Conservation (phyloP, 495 filamentous ascomycete species). For the Penicillium robsamsonii region DNA sequence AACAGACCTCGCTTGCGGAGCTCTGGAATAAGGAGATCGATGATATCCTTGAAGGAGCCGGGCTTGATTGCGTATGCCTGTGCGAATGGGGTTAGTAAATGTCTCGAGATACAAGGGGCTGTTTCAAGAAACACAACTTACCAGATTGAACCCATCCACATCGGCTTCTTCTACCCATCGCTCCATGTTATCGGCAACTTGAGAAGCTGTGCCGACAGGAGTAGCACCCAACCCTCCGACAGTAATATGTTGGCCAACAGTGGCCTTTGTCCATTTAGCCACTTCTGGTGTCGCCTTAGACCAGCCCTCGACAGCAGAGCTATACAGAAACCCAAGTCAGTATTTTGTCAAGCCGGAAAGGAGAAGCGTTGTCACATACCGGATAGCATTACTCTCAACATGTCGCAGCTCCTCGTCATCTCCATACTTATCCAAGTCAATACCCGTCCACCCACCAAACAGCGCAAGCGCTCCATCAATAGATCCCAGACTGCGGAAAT, state of each 20-base stretch:
- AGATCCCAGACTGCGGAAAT: constrained; percentile 47
- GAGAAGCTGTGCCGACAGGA: constrained; percentile 52
- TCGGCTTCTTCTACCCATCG: constrained; percentile 60
- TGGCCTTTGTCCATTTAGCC: constrained; percentile 62
- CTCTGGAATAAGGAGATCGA: constrained; percentile 50
- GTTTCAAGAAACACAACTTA: constrained; percentile 18
- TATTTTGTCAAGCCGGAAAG: not conserved
- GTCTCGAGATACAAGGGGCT: not conserved
- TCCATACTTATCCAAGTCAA: constrained; percentile 50
- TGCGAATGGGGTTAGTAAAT: not conserved
- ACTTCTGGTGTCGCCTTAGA: constrained; percentile 44
- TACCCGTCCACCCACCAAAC: constrained; percentile 59
- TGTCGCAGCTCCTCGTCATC: constrained; percentile 56
- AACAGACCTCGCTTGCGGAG: constrained; percentile 48
- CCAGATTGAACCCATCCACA: constrained; percentile 64
- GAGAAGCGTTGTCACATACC: constrained; percentile 30
- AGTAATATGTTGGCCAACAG: constrained; percentile 60
- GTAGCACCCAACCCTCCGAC: constrained; percentile 58
- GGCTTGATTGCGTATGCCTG: constrained; percentile 61
- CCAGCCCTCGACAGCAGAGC: constrained; percentile 49
- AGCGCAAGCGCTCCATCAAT: constrained; percentile 56
- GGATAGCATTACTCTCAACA: constrained; percentile 63
- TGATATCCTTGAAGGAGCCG: constrained; percentile 61
- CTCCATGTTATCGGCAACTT: constrained; percentile 61
- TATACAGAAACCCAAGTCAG: constrained; percentile 14